These are phyloP conservation scores for Zoysia matrella DNA, from an alignment of 202 grass and related monocot genomes.

Conservation along the genomic window DNA sequence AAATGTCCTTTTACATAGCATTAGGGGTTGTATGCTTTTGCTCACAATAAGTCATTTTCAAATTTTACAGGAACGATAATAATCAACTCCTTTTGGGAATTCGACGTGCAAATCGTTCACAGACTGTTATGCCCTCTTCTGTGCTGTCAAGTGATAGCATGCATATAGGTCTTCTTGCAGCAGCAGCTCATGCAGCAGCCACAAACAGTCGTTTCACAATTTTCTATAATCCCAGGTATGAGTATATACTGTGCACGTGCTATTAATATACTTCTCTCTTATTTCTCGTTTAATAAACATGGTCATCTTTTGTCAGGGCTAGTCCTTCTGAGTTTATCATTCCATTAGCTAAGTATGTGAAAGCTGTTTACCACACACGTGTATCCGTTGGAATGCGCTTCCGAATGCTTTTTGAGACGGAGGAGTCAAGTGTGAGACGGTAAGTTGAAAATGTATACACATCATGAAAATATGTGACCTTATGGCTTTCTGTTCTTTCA, in stretches of 20 bases:
- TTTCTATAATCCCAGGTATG: conserved; percentile 66
- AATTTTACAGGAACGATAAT: conserved; percentile 78
- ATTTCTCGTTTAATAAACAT: conserved; percentile 32
- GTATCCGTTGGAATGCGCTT: conserved; percentile 95
- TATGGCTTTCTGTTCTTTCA: conserved; percentile 48
- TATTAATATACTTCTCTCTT: background rate
- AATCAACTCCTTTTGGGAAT: conserved; percentile 95
- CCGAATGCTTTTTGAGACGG: conserved; percentile 98
- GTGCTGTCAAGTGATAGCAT: conserved; percentile 41
- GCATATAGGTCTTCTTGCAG: no score
- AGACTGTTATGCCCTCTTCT: conserved; percentile 94
- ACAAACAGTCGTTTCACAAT: no score
- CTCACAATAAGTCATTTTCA: conserved; percentile 20
- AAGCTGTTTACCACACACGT: conserved; percentile 92
- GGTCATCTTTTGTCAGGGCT: conserved; percentile 56
- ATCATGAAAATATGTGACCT: conserved; percentile 26
- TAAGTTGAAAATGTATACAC: conserved; percentile 43
- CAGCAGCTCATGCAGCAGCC: no score
- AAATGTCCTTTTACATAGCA: background rate
- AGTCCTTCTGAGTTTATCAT: conserved; percentile 98
- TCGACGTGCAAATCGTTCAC: conserved; percentile 78
- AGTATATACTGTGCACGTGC: background rate
- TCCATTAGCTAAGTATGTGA: conserved; percentile 93
- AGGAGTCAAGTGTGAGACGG: conserved; percentile 92
- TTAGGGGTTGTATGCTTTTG: background rate